These are phyloP conservation scores for Hippophae tibetana DNA, from an alignment of 306 rosid genomes.

Conservation along the genomic window DNA sequence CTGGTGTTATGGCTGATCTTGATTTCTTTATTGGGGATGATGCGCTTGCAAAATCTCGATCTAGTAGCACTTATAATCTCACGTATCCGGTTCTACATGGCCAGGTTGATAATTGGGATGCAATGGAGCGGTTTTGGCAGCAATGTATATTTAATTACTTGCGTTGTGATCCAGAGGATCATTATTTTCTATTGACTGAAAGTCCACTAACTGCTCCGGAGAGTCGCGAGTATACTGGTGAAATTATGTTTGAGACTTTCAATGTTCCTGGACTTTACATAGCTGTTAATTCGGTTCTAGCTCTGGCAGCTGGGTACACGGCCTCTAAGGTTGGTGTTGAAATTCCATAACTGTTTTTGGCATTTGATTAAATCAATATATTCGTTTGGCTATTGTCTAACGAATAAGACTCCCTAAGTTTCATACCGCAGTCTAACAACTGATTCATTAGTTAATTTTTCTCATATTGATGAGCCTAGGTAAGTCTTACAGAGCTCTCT, in stretches of 20 bases:
- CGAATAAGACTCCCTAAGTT: too few species aligned
- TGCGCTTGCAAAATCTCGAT: constrained; percentile 67
- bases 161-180: constrained; percentile 99
- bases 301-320: constrained; percentile 99
- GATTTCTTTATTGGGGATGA: constrained; percentile 98
- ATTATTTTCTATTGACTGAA: constrained; percentile 87
- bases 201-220: constrained; percentile 95
- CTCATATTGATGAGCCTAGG: too few species aligned
- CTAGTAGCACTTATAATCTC: constrained; percentile 75
- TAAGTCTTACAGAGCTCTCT: too few species aligned
- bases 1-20: constrained; percentile 99
- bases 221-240: constrained; percentile 95
- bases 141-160: constrained; percentile 85
- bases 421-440: too few species aligned
- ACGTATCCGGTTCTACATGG: constrained; percentile 78
- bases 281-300: constrained; percentile 94
- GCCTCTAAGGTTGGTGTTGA: constrained; percentile 76
- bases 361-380: too few species aligned
- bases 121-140: constrained; percentile 99
- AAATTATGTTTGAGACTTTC: constrained; percentile 97
- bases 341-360: not conserved
- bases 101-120: constrained; percentile 94
- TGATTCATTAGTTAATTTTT: too few species aligned
- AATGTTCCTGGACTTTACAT: constrained; percentile 97
- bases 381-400: too few species aligned